phyloP scores from a whole-genome alignment of 768 basidiomycete genomes.

The Tremella fuciformis region DNA sequence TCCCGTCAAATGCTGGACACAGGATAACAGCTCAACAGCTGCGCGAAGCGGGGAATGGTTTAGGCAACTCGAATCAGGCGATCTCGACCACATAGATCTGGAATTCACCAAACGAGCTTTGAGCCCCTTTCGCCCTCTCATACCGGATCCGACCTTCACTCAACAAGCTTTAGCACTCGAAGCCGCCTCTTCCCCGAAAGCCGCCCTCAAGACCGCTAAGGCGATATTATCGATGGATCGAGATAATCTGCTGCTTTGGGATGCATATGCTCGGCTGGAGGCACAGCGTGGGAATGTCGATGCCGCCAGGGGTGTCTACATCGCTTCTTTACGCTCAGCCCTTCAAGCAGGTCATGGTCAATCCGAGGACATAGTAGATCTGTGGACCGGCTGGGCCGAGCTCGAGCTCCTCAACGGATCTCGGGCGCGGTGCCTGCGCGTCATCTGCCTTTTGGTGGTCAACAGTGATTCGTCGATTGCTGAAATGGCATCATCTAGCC shows the following conservation, averaged over 20 bases:
- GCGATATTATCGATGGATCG: constrained; percentile 46
- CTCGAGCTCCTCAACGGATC: constrained; percentile 51
- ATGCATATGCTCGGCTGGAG: constrained; percentile 52
- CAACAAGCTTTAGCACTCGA: constrained; percentile 51
- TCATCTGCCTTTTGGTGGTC: constrained; percentile 17
- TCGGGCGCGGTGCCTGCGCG: constrained; percentile 18
- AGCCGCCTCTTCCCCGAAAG: constrained; percentile 36
- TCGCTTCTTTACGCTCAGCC: constrained; percentile 49
- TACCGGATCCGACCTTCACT: constrained; percentile 45
- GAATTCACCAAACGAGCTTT: constrained; percentile 31
- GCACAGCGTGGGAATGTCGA: constrained; percentile 48
- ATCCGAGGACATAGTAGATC: constrained; percentile 33
- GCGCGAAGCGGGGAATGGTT: constrained; percentile 33
- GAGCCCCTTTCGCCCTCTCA: constrained; percentile 26
- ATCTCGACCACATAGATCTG: constrained; percentile 30
- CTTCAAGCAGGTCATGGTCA: neutral
- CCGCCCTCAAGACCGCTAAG: constrained; percentile 52
- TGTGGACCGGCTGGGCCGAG: constrained; percentile 53
- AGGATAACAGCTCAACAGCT: constrained; percentile 36
- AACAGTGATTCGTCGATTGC: constrained; percentile 8
- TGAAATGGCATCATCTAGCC: constrained; percentile 9
- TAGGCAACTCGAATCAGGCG: constrained; percentile 24
- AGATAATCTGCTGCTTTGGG: constrained; percentile 52
- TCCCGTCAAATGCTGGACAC: constrained; percentile 42
- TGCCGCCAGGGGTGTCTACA: constrained; percentile 53